Conservation (phyloP, 331 rosid species). For the Rhamnella rubrinervis region DNA sequence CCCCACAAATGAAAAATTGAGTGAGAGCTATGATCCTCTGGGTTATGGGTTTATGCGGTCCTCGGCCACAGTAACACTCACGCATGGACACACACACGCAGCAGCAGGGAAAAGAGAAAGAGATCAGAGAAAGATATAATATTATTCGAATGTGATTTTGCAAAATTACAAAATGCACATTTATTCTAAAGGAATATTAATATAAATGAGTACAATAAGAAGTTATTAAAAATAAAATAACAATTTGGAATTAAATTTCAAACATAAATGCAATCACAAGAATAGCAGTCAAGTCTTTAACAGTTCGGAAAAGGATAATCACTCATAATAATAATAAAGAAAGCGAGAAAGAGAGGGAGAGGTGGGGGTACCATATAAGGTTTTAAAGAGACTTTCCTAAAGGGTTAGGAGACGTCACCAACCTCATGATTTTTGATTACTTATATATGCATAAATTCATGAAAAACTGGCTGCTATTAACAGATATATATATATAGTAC, state of each 20-base stretch:
- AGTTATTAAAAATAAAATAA: background rate
- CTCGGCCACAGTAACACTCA: too few relatives aligned
- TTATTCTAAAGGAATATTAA: too few relatives aligned
- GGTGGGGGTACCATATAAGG: constrained; percentile 12
- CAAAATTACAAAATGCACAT: too few relatives aligned
- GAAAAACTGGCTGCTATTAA: constrained; percentile 27
- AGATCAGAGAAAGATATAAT: too few relatives aligned
- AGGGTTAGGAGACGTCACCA: constrained; percentile 38
- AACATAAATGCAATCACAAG: constrained; percentile 41
- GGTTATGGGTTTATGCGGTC: background rate
- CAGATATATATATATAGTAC: constrained; percentile 19
- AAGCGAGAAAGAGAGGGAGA: too few relatives aligned
- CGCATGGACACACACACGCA: too few relatives aligned
- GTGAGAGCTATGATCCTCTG: background rate
- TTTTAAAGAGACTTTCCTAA: constrained; percentile 28
- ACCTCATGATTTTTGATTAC: constrained; percentile 33
- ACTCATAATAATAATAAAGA: too few relatives aligned
- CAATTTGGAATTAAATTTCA: constrained; percentile 22
- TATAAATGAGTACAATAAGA: too few relatives aligned
- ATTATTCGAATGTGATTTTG: too few relatives aligned
- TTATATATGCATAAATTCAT: constrained; percentile 24
- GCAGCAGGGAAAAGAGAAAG: too few relatives aligned
- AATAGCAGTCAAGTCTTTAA: constrained; percentile 30
- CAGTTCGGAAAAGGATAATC: background rate
- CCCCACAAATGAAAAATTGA: too few relatives aligned